Evolutionary conservation across 2,329 filamentous ascomycete genomes (phyloP), one percentile per base, ranked within the genome.

Genomic region (Thermoascus crustaceus): DNA sequence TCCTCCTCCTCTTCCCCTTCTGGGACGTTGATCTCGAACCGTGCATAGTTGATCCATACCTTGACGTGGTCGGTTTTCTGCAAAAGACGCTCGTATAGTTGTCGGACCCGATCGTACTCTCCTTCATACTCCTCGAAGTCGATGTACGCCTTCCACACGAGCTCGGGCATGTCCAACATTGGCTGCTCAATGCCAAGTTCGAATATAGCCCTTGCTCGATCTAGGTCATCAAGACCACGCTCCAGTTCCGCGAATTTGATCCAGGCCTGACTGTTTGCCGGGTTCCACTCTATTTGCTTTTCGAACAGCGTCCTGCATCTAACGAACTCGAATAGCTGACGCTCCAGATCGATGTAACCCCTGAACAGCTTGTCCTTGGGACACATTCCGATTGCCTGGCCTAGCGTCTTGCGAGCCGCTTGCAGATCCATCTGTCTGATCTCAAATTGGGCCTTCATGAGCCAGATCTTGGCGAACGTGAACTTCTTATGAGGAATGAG

Each of bases 31-130:
- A 96, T 85, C 63, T 98, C 91, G 55, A 98, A 96, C 60, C 93
- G 85, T n/a, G 91, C 91, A 64, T 89, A 98, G 60, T 85, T 89
- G 61, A 91, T 94, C 91, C 91, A 98, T 41, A 98, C 91, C 71
- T 96, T 98, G 70, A 95, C 87, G 56, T 98, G 91, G 54, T 91
- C 82, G n/a, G 91, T 94, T 77, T 93, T 95, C 53, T 85, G 72
- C 27, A 98, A 73, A 8, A 98, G 73, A 5, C 89, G 78, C 67
- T 96, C 89, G 64, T 96, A 98, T 29, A 98, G 69, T 3, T 69
- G 67, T 32, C 91, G 75, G 4, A 87, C 86, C 32, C 80, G 73
- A 35, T 87, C 85, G 60, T 89, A 95, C 60, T 95, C 86, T 52
- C 80, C 85, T 60, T 94, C 86, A 51, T 94, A 86, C 56, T 96